These are phyloP conservation scores for Moniliophthora roreri DNA, from an alignment of 1,284 basidiomycete genomes.

Conservation along the genomic window DNA sequence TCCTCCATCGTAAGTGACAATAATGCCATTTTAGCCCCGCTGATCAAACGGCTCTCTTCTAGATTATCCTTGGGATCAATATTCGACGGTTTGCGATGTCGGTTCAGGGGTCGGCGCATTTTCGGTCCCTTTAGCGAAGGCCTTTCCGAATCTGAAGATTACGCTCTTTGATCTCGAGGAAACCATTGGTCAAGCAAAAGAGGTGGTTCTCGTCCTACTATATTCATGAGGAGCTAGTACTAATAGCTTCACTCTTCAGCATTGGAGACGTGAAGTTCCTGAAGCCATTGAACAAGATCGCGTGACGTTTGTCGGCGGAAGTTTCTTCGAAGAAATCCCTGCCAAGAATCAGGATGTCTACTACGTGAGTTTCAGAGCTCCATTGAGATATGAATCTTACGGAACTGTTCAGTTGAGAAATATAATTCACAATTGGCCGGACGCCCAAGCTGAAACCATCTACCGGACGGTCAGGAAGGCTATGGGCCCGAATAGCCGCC, in stretches of 20 bases:
- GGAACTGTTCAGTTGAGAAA: neutral
- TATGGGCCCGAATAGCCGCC: neutral
- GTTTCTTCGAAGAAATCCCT: neutral
- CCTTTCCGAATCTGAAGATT: neutral
- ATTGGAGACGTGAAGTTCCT: neutral
- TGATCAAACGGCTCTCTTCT: neutral
- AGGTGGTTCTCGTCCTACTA: neutral
- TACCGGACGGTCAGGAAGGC: neutral
- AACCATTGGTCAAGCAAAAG: neutral
- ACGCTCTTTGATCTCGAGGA: neutral
- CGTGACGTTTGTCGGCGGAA: neutral
- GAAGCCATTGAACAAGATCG: neutral
- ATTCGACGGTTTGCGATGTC: neutral
- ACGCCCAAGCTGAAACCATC: neutral
- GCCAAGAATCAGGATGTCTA: neutral
- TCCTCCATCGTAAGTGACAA: neutral
- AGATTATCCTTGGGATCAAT: neutral
- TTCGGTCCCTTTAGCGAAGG: neutral
- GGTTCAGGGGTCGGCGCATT: neutral
- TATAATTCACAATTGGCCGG: slow-evolving; percentile 1
- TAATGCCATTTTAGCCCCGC: neutral
- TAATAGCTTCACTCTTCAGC: neutral
- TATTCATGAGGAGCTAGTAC: too few species aligned
- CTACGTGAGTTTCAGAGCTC: neutral
- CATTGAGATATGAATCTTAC: neutral